These are phyloP conservation scores for Andrographis paniculata DNA, from an alignment of 305 asterid genomes.

Conservation along the genomic window DNA sequence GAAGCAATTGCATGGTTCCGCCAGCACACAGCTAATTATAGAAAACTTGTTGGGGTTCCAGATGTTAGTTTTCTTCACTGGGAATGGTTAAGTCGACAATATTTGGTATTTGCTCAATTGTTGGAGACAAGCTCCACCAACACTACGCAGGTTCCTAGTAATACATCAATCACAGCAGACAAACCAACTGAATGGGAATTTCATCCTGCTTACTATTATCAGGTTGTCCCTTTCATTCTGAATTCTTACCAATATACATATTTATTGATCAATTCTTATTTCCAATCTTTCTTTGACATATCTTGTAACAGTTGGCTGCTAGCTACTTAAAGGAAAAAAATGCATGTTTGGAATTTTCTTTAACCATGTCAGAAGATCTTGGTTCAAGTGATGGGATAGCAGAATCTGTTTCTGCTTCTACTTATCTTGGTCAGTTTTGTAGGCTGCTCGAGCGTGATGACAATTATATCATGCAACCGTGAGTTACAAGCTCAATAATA, in stretches of 20 bases:
- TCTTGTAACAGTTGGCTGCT: conserved; percentile 76
- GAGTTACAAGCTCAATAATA: conserved; percentile 35
- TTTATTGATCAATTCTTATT: conserved; percentile 11
- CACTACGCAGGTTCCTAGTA: conserved; percentile 32
- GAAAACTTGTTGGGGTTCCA: conserved; percentile 63
- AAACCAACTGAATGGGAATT: conserved; percentile 81
- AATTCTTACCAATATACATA: conserved; percentile 14
- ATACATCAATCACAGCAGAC: conserved; percentile 46
- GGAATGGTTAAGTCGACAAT: conserved; percentile 97
- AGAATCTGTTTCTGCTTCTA: conserved; percentile 74
- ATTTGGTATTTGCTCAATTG: conserved; percentile 80
- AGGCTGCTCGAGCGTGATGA: conserved; percentile 75
- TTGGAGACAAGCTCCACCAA: conserved; percentile 71
- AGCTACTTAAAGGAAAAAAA: conserved; percentile 76
- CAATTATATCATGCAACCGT: conserved; percentile 53
- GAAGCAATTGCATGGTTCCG: conserved; percentile 89
- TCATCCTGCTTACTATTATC: conserved; percentile 80
- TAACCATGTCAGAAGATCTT: conserved; percentile 65
- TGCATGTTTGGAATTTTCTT: conserved; percentile 58
- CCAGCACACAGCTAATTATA: conserved; percentile 58
- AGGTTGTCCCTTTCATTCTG: conserved; percentile 35
- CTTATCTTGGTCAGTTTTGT: conserved; percentile 85
- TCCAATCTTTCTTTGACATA: conserved; percentile 7
- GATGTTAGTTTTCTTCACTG: conserved; percentile 83
- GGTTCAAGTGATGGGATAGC: conserved; percentile 46